Evolutionary conservation across 163 green algal species (phyloP).

Genomic region (Coccomyxa subellipsoidea): DNA sequence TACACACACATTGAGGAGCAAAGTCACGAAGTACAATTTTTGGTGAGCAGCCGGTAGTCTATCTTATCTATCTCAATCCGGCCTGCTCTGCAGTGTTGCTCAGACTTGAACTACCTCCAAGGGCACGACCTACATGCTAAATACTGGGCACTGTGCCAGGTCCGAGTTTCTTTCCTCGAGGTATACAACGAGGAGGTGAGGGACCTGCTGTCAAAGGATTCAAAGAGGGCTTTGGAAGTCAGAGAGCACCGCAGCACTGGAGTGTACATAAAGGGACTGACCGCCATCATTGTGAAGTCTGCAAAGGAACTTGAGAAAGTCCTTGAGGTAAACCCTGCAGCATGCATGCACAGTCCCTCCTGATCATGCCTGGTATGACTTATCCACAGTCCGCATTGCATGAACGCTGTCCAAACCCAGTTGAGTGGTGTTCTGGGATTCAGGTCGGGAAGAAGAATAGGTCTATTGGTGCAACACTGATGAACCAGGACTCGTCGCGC

Average conservation of each 20-base stretch:
- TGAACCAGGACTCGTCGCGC: constrained; percentile 87
- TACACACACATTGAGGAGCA: constrained; percentile 67
- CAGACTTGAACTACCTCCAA: constrained; percentile 96
- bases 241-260: not conserved
- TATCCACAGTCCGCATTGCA: no score
- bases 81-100: constrained; percentile 31
- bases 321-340: not conserved
- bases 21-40: not conserved
- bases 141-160: no score
- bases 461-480: constrained; percentile 67
- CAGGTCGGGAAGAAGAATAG: constrained; percentile 3
- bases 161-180: not conserved
- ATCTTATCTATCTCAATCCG: not conserved
- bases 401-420: no score
- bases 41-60: not conserved
- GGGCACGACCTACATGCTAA: constrained; percentile 76
- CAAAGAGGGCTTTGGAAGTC: not conserved
- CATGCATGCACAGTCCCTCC: not conserved
- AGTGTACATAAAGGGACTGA: constrained; percentile 1
- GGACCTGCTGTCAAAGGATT: constrained; percentile 4
- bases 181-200: constrained; percentile 16
- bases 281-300: not conserved
- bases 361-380: not conserved
- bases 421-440: not conserved
- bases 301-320: not conserved